These are phyloP conservation scores for Zymoseptoria tritici DNA, from an alignment of 2,329 filamentous ascomycete genomes.

Conservation along the genomic window DNA sequence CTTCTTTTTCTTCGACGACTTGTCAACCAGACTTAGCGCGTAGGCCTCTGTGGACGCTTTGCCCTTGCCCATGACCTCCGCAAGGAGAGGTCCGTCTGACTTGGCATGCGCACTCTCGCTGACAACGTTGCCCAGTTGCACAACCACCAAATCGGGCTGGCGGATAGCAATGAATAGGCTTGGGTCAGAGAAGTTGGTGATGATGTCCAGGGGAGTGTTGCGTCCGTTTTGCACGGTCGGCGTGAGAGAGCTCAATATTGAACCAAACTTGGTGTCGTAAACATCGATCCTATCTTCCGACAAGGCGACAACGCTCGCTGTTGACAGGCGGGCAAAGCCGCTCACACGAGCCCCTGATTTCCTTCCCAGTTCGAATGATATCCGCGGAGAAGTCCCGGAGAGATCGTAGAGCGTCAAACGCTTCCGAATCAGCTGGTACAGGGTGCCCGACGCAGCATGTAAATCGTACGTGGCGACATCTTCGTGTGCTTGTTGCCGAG, in stretches of 20 bases:
- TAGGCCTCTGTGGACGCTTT: constrained; percentile 23
- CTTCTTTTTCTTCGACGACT: constrained; percentile 13
- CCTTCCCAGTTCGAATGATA: constrained; percentile 42
- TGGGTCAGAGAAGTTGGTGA: constrained; percentile 56
- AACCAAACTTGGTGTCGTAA: constrained; percentile 62
- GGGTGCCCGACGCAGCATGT: constrained; percentile 53
- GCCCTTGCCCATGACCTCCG: constrained; percentile 67
- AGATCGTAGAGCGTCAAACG: constrained; percentile 57
- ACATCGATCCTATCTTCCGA: constrained; percentile 51
- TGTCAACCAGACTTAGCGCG: constrained; percentile 1
- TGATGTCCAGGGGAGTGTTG: constrained; percentile 3
- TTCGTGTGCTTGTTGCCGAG: constrained; percentile 2
- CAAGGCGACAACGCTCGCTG: constrained; percentile 57
- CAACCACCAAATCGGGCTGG: constrained; percentile 57
- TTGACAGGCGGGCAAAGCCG: constrained; percentile 61
- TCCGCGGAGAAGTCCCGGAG: constrained; percentile 53
- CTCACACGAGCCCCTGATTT: constrained; percentile 42
- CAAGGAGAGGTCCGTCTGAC: constrained; percentile 50
- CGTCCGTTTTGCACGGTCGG: constrained; percentile 14
- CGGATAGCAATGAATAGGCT: constrained; percentile 59
- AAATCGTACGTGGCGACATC: constrained; percentile 21
- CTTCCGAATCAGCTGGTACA: constrained; percentile 53
- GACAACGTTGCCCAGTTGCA: constrained; percentile 44
- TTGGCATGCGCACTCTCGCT: constrained; percentile 32
- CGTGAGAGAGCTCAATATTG: constrained; percentile 38